Conservation (phyloP, 23 red algal species). For the Gracilaria gracilis region DNA sequence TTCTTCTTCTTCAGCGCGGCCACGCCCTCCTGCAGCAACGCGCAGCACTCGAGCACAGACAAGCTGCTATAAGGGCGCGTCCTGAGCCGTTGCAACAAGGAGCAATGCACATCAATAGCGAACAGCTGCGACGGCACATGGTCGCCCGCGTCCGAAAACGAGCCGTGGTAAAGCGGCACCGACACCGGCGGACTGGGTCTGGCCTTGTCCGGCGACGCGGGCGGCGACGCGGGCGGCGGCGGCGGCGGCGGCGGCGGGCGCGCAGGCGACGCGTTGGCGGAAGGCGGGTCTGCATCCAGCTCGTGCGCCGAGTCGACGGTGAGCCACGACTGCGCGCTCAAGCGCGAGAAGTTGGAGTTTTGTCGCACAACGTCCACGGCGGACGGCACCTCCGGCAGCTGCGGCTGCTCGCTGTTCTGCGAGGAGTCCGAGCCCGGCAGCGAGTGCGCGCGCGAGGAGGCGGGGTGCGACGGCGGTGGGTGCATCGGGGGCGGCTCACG, state of each 20-base stretch:
- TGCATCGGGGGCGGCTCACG: neutral
- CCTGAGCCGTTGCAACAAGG: conserved; percentile 27
- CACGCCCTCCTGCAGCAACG: conserved; percentile 64
- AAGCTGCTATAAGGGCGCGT: conserved; percentile 1
- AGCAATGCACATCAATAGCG: conserved; percentile 29
- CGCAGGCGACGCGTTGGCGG: neutral
- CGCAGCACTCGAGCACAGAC: conserved; percentile 77
- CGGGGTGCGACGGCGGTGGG: too few relatives aligned
- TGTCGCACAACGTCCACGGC: conserved; percentile 35
- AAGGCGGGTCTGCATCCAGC: neutral
- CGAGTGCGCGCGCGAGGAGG: too few relatives aligned
- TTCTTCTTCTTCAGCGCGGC: conserved; percentile 72
- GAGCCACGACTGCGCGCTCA: conserved; percentile 79
- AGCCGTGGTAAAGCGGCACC: conserved; percentile 27
- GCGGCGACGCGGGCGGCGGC: neutral
- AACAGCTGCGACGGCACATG: conserved; percentile 41
- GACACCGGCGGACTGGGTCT: neutral
- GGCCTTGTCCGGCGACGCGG: neutral
- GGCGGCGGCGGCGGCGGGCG: neutral
- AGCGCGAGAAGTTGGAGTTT: conserved; percentile 78
- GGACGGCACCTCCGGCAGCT: neutral
- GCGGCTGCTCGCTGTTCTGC: neutral
- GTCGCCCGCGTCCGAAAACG: conserved; percentile 30
- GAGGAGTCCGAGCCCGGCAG: neutral
- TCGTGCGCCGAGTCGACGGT: conserved; percentile 79